phyloP scores from a whole-genome alignment of 352 stramenopile genomes.

The Phytophthora multivora region DNA sequence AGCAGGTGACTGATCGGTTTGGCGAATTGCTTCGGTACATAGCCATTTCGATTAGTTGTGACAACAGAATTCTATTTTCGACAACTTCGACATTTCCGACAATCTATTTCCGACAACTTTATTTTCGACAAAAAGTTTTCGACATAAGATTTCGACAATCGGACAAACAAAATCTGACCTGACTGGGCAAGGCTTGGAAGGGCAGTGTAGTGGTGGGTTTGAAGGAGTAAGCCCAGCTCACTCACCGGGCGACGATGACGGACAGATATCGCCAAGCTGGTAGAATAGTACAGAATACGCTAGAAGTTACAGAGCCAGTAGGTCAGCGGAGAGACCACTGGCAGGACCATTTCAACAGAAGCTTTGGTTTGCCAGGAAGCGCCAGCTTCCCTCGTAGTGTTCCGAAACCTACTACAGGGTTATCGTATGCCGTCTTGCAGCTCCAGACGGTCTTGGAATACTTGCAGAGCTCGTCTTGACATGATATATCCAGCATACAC shows the following conservation, averaged over 20 bases:
- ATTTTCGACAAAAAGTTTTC: conserved; percentile 4
- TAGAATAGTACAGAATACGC: neutral
- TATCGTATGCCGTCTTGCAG: neutral
- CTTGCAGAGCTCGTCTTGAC: neutral
- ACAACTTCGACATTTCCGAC: neutral
- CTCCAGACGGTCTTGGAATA: neutral
- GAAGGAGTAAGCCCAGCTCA: neutral
- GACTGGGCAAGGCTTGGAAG: conserved; percentile 14
- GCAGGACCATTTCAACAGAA: too few relatives aligned
- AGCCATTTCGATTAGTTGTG: neutral
- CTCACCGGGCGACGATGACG: neutral
- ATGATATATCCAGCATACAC: neutral
- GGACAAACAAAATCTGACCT: neutral
- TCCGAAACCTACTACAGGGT: too few relatives aligned
- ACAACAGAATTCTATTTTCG: neutral
- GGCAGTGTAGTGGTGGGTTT: conserved; percentile 13
- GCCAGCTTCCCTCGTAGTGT: too few relatives aligned
- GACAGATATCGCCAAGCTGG: neutral
- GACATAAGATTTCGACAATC: neutral
- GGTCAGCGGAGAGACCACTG: too few relatives aligned
- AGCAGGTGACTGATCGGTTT: neutral
- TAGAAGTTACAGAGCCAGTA: neutral
- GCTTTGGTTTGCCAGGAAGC: too few relatives aligned
- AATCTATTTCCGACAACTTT: neutral
- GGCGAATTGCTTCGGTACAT: neutral